Evolutionary conservation across 345 rosid genomes (phyloP).

Genomic region (Euphorbia pulcherrima): DNA sequence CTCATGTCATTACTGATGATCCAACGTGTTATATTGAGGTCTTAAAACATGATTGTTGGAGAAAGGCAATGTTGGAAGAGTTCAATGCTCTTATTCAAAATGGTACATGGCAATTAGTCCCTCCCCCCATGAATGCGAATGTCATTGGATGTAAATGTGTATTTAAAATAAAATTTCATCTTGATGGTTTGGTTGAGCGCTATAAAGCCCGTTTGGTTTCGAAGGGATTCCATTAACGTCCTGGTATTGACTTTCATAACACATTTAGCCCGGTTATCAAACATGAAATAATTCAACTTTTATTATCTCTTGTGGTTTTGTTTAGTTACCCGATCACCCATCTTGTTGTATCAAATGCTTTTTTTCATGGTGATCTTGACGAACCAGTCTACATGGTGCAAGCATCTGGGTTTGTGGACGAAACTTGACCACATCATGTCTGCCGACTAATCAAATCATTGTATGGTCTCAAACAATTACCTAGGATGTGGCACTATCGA

Average conservation of each 20-base stretch:
- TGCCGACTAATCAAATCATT: too few species aligned
- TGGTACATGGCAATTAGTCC: not conserved
- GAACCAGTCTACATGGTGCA: not conserved
- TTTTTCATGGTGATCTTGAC: not conserved
- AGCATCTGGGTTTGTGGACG: too few species aligned
- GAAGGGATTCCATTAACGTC: not conserved
- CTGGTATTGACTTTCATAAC: not conserved
- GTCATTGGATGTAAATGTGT: not conserved
- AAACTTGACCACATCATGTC: too few species aligned
- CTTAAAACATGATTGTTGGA: too few species aligned
- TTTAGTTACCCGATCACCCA: not conserved
- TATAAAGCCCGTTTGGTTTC: not conserved
- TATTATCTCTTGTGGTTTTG: not conserved
- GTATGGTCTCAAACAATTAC: too few species aligned
- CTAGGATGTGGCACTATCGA: too few species aligned
- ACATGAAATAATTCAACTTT: not conserved
- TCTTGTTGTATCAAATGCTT: not conserved
- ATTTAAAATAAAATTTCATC: too few species aligned
- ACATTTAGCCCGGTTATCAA: not conserved
- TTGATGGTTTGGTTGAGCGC: not conserved
- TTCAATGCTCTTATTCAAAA: not conserved
- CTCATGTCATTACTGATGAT: too few species aligned
- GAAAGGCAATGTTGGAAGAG: too few species aligned
- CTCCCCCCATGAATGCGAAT: not conserved
- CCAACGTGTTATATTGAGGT: too few species aligned